Conservation (phyloP, 306 rosid species). For the Vigna reflexopilosa region DNA sequence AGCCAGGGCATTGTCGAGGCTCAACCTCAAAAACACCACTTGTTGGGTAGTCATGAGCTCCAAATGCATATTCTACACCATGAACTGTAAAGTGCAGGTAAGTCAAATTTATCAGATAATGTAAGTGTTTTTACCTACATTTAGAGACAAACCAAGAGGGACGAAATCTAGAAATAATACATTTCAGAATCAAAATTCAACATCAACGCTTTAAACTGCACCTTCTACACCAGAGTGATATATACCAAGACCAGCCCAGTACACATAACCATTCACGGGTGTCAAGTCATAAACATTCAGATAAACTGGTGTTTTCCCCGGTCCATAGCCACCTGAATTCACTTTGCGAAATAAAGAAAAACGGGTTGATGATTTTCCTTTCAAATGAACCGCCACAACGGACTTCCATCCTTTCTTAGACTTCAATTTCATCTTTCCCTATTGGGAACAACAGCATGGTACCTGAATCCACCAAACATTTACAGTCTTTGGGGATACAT, state of each 20-base stretch:
- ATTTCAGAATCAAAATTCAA: conserved; percentile 8
- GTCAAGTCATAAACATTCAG: conserved; percentile 96
- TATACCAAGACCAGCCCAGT: conserved; percentile 98
- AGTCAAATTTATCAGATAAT: too few species aligned
- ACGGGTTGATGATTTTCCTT: conserved; percentile 72
- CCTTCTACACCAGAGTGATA: conserved; percentile 99
- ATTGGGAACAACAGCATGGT: conserved; percentile 39
- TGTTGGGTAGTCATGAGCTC: conserved; percentile 94
- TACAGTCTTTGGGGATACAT: not conserved
- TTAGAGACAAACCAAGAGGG: too few species aligned
- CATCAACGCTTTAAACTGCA: conserved; percentile 37
- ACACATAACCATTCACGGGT: conserved; percentile 89
- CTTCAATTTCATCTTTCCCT: conserved; percentile 73
- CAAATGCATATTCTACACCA: conserved; percentile 95
- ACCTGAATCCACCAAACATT: conserved; percentile 51
- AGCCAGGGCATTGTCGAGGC: conserved; percentile 97
- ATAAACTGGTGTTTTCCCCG: conserved; percentile 80
- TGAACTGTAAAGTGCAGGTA: conserved; percentile 67
- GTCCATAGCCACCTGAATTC: conserved; percentile 66
- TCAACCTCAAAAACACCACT: conserved; percentile 99
- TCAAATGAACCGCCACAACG: conserved; percentile 69
- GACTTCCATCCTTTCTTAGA: conserved; percentile 86
- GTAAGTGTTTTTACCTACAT: too few species aligned
- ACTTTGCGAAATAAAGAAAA: conserved; percentile 79
- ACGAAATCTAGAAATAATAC: too few species aligned